Conservation (phyloP, 805 yeast species). For the Wickerhamomyces hampshirensis region DNA sequence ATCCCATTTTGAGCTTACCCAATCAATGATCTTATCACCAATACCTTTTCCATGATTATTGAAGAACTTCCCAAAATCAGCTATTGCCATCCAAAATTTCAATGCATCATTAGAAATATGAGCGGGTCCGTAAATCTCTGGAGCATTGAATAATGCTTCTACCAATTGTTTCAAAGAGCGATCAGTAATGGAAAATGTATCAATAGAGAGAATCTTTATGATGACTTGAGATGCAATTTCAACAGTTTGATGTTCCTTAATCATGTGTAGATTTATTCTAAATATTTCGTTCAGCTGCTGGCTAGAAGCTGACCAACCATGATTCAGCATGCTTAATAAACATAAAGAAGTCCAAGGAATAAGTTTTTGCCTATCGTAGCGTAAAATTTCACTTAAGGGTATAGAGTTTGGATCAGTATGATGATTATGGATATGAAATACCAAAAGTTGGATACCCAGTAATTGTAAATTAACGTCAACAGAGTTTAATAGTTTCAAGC, state of each 20-base stretch:
- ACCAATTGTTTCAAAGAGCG: conserved; percentile 39
- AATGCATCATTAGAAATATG: conserved; percentile 41
- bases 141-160: conserved; percentile 44
- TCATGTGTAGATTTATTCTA: conserved; percentile 29
- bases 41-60: conserved; percentile 27
- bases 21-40: conserved; percentile 35
- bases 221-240: conserved; percentile 22
- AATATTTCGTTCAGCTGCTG: conserved; percentile 21
- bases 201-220: conserved; percentile 16
- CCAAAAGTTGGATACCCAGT: conserved; percentile 26
- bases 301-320: conserved; percentile 15
- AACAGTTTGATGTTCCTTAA: conserved; percentile 23
- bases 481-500: conserved; percentile 5
- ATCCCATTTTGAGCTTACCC: conserved; percentile 49
- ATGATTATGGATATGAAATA: conserved; percentile 21
- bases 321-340: conserved; percentile 13
- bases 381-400: conserved; percentile 4
- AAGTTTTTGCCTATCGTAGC: conserved; percentile 10
- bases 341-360: conserved; percentile 19
- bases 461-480: conserved; percentile 3
- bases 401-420: conserved; percentile 2
- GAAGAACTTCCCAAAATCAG: conserved; percentile 31
- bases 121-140: conserved; percentile 61
- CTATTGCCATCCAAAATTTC: conserved; percentile 47
- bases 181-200: conserved; percentile 27